phyloP scores from a whole-genome alignment of 2,329 filamentous ascomycete genomes.

The Ilyonectria mors-panacis region DNA sequence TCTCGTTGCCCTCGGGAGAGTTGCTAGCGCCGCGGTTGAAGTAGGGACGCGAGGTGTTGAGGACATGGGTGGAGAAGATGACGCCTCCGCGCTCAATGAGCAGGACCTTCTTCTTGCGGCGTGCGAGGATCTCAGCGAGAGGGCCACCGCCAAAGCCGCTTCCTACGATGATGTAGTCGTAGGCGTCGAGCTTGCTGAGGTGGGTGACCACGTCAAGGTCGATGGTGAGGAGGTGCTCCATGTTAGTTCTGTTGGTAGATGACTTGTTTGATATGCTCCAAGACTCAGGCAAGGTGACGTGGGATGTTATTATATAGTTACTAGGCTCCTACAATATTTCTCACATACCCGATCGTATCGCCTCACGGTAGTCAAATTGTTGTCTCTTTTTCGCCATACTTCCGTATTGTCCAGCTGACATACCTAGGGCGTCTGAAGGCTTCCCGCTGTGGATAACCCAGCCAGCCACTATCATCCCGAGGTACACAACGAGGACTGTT shows the following conservation, averaged over 20 bases:
- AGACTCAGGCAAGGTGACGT: not conserved
- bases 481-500: not conserved
- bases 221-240: constrained; percentile 37
- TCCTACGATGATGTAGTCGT: constrained; percentile 40
- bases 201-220: constrained; percentile 37
- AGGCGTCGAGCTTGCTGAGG: constrained; percentile 34
- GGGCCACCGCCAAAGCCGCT: constrained; percentile 36
- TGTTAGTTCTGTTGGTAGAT: not conserved
- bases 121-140: constrained; percentile 29
- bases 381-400: not conserved
- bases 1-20: constrained; percentile 38
- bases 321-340: too few relatives aligned
- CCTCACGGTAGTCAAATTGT: not conserved
- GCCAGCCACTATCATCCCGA: constrained; percentile 8
- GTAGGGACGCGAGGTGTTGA: constrained; percentile 37
- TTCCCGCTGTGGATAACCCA: not conserved
- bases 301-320: not conserved
- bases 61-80: constrained; percentile 39
- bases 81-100: constrained; percentile 36
- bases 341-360: too few relatives aligned
- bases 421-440: not conserved
- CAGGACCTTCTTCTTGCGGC: constrained; percentile 33
- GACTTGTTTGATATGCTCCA: not conserved
- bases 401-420: not conserved
- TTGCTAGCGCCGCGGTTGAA: constrained; percentile 38